Evolutionary conservation across 805 yeast genomes (phyloP), one percentile per base, ranked within the genome.

Genomic region (Candida ascalaphidarum): DNA sequence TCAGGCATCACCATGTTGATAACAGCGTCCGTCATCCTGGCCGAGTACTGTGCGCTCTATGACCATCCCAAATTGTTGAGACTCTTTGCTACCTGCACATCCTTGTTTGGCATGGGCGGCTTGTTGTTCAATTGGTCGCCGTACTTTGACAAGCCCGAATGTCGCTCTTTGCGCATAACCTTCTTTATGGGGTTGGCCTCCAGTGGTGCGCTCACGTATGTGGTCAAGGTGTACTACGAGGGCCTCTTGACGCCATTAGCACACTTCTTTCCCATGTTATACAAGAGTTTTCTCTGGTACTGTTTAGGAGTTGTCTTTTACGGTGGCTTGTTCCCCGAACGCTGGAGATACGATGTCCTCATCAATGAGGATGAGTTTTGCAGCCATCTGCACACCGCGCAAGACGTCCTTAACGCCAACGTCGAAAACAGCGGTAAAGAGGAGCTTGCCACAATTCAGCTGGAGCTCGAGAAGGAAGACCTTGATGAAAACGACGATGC

Each of bases 1-100:
- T 80, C 94, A 5, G 98, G 98, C 2, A 89, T 89, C 40, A 85
- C 96, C 0, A 69, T 86, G 10, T 61, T 92, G 39, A 88, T 89
- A 42, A 81, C 95, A 0, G 89, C 94, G 11, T 82, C 95, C 3
- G 81, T 92, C 25, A 61, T 92, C 25, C 74, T 95, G 4, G 79
- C 89, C 0, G 95, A 89, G 53, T 86, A 83, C 52, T 72, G 83
- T 12, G 68, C 88, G 2, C 66, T 89, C 29, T 77, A 73, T 47
- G 65, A 79, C 40, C 71, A 71, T 41, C 77, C 79, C 4, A 70
- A 71, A 35, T 42, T 65, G 3, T 44, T 55, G 23, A 47, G 44
- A 8, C 34, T 63, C 3, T 80, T 76, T 52, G 70, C 85, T 50
- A 23, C 61, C 1, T 63, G 78, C 40, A 81, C 95, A 1, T 48